Evolutionary conservation across 148 eudicot species (phyloP).

Genomic region (Rhododendron griersonianum): DNA sequence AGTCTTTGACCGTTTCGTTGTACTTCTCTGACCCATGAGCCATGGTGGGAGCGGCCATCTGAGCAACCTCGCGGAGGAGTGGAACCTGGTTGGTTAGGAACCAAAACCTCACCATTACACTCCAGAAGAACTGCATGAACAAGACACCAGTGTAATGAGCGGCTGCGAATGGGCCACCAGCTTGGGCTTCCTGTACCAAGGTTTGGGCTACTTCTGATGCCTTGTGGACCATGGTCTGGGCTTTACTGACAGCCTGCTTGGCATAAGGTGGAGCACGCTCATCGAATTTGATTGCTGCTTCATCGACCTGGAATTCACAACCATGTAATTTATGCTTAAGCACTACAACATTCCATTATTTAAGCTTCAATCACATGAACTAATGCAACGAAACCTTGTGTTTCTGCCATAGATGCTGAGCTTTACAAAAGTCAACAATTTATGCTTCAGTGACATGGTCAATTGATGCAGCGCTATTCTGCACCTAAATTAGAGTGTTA

Average conservation of each 20-base stretch:
- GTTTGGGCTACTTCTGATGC: constrained; percentile 26
- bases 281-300: constrained; percentile 39
- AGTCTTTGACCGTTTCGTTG: constrained; percentile 25
- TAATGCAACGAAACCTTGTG: not conserved
- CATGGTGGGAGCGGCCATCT: constrained; percentile 41
- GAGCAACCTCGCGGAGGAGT: constrained; percentile 31
- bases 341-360: not conserved
- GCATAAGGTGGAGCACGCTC: constrained; percentile 48
- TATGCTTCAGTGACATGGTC: not conserved
- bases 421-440: not conserved
- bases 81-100: constrained; percentile 32
- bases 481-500: not conserved
- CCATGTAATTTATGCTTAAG: not conserved
- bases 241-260: constrained; percentile 29
- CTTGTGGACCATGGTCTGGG: constrained; percentile 19
- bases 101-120: constrained; percentile 32
- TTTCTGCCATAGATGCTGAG: not conserved
- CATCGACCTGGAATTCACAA: constrained; percentile 37
- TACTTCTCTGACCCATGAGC: constrained; percentile 52
- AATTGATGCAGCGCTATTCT: not conserved
- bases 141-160: constrained; percentile 27
- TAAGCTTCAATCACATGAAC: not conserved
- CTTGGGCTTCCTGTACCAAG: constrained; percentile 32
- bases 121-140: constrained; percentile 23
- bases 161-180: constrained; percentile 45